Base-by-base conservation (phyloP, 768 basidiomycete genomes). In the Tylopilus rubrobrunneus region DNA sequence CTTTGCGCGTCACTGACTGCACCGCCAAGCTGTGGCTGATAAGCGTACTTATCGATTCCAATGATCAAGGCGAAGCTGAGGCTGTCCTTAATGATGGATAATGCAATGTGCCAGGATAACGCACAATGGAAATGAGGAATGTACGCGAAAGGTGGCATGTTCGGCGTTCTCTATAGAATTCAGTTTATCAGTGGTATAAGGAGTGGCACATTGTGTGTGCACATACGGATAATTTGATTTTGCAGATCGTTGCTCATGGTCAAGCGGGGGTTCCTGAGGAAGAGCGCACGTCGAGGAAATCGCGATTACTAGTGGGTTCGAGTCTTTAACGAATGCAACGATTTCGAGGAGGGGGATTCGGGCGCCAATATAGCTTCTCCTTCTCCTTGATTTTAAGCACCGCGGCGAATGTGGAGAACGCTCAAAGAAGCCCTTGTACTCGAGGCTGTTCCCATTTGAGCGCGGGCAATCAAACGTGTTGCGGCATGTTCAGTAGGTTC, bases 11-110 rank as follows among this genome's bases (percentile, higher is more conserved):
- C 51, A 3, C 45, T 21, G 19, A 52, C 53, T 1, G 76, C 76
- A 15, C 69, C 73, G 17, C 34, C 45, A 41, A 79, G 71, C 41
- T 68, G 60, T 2, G 19, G 23, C 49, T 63, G 58, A 37, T 57
- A 50, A 25, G 31, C 48, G 42, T 79, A 79, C 43, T 67, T 43
- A 52, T 77, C 70, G 49, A 79, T 77, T 7, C 76, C 78, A 41
- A 79, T 74, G 47, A 77, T 64, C 21, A 79, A 64, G 8, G 75
- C 75, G 12, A 74, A 73, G 44, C 50, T 51, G 33, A 1, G 8
- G n/a, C 2, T 36, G 5, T 8, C 25, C 5, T 36, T 15, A 36
- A 4, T 10, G 1, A 25, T 15, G 10, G 6, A 3, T 25, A 5
- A 5, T 9, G 17, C 23, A 5, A 39, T 19, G 5, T 15, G 14